Base-by-base conservation (phyloP, 768 basidiomycete genomes). In the Amanita thiersii region DNA sequence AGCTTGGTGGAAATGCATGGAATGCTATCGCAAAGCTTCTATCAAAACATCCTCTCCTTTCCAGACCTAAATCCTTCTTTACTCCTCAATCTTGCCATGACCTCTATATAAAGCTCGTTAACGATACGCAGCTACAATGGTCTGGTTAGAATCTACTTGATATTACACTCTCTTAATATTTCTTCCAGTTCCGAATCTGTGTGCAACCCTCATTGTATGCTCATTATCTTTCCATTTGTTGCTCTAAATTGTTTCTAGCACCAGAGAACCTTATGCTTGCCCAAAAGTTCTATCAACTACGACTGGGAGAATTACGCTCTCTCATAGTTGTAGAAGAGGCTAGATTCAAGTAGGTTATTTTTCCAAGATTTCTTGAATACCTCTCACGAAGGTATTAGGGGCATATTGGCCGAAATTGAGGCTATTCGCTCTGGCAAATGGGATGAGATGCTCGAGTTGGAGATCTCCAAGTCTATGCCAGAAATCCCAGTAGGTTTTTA, bases 1-100 rank as follows among this genome's bases (percentile, higher is more conserved):
- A 92, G 55, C 68, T 81, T 43, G 90, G 91, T 10, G 66, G 77
- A 25, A 62, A 70, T 34, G 69, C 70, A 3, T 92, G 91, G 91
- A 53, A 68, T 25, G 58, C 69, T 4, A 76, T 93, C 6, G 70
- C 84, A 15, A 71, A 72, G 31, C 49, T 85, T 5, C 71, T 94
- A 14, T 65, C 73, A 12, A 75, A 73, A 19, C 88, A 93, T 51
- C 80, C 89, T 10, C 66, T 88, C 6, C 63, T 85, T 32, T 60
- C 64, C 2, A 73, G 78, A 35, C 76, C 81, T 15, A 74, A 74
- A 50, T 62, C 69, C 10, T 75, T 79, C 58, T 91, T 87, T 53
- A 77, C 76, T 5, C 64, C 84, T 23, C 73, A 84, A 66, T 75
- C 75, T 28, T 90, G 88, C 52, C 73, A 75, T 44, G 57, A 63